Evolutionary conservation across 192 early-diverging fungal genomes (phyloP), one percentile per base, ranked within the genome.

Genomic region (Spizellomyces punctatus): DNA sequence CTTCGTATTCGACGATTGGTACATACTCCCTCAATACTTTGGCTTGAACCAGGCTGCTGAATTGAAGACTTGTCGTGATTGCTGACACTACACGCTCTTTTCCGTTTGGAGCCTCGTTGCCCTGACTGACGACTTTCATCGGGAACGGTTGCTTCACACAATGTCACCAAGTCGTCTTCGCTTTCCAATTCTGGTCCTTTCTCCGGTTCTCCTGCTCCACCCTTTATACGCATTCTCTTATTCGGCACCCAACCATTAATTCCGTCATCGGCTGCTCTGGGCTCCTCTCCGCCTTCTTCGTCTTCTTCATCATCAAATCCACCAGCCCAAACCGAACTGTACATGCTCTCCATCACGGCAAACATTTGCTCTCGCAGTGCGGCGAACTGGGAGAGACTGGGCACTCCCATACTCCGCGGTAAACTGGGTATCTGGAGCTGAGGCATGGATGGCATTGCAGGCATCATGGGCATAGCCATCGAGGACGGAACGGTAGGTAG

Each of bases 401-500:
- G 60, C 57, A 78, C 55, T 14, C 42, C 12, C 48, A 64, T 49
- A 8, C 19, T 42, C 16, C 41, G 58, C 42, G 45, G 44, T 2
- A 41, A 41, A 6, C 10, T 50, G 12, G 66, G 17, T 59, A 22
- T 9, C 27, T 36, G 27, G 5, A 54, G 59, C 47, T 45, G 19
- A 10, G 67, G 41, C 71, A 74, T 73, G 44, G 66, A 52, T 42
- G 73, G 67, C 22, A 75, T 46, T 62, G 58, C 62, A 6, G 71
- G 48, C 19, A 64, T 52, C 14, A 27, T 64, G 21, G 54, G 55
- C 36, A 72, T 61, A 10, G 21, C 44, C 36, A 62, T 63, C 41
- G 64, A 16, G 8, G 54, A 17, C 60, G 49, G 22, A 8, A 56
- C 46, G 10, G 48, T 12, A 19, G 50, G 17, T 14, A 41, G 59